phyloP scores from a whole-genome alignment of 1,284 basidiomycete species.

The Wolfiporia cocos region DNA sequence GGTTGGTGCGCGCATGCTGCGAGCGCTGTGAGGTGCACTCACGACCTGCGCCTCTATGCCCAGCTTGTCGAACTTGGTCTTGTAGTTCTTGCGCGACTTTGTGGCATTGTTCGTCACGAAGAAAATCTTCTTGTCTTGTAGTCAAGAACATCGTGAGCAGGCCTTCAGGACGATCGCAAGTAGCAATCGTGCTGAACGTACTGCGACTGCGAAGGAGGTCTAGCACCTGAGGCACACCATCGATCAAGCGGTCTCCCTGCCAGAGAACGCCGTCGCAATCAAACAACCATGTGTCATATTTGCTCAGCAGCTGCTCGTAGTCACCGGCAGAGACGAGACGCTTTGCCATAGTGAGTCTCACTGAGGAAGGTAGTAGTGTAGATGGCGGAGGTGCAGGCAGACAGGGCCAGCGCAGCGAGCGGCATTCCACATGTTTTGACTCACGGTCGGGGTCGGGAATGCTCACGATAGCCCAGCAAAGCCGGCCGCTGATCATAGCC shows the following conservation, averaged over 20 bases:
- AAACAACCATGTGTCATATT: conserved; percentile 90
- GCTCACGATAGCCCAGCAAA: conserved; percentile 21
- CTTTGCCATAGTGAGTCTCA: conserved; percentile 1
- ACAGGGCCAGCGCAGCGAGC: neutral
- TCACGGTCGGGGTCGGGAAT: conserved; percentile 26
- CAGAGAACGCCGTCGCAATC: conserved; percentile 98
- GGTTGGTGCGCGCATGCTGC: neutral
- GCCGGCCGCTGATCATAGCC: too few species aligned
- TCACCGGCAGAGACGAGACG: conserved; percentile 33
- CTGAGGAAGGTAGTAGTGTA: neutral
- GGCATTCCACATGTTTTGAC: conserved; percentile 2
- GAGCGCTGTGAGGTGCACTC: conserved; percentile 26
- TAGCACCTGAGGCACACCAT: conserved; percentile 74
- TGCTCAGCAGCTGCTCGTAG: conserved; percentile 60
- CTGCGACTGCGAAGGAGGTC: conserved; percentile 58
- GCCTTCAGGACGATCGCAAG: too few species aligned
- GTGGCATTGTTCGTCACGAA: conserved; percentile 99
- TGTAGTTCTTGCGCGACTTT: conserved; percentile 84
- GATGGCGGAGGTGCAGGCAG: neutral
- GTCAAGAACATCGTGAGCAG: conserved; percentile 1
- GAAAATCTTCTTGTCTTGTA: conserved; percentile 77
- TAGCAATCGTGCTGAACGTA: conserved; percentile 36
- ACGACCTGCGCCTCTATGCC: conserved; percentile 85
- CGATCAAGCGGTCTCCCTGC: conserved; percentile 79
- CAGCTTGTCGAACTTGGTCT: conserved; percentile 86